A percentile compares a stretch with the other conserved stretches of the same genome.
Evolutionary conservation across 306 rosid genomes (phyloP).

Genomic region (Glycine latifolia): DNA sequence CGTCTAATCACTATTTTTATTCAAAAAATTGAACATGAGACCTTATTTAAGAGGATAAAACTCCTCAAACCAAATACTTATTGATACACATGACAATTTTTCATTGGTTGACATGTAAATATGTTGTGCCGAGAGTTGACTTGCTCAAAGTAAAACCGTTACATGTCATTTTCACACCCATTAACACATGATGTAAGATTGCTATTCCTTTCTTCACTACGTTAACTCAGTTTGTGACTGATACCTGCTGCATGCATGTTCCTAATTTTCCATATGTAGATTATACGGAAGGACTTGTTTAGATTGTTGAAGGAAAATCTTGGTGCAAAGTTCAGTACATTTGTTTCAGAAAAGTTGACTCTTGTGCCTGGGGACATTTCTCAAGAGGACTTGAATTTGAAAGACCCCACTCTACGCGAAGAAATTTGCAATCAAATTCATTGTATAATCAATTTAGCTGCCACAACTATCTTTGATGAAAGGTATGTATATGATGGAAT

Average conservation of each 20-base stretch:
- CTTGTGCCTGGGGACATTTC: slow-evolving; percentile 73
- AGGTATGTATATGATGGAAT: slow-evolving; percentile 44
- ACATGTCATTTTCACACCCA: too few relatives aligned
- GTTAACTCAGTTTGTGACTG: not conserved
- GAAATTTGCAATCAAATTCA: slow-evolving; percentile 57
- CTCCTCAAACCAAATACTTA: too few relatives aligned
- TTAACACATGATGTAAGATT: too few relatives aligned
- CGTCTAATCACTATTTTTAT: too few relatives aligned
- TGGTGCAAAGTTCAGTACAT: slow-evolving; percentile 52
- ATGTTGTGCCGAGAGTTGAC: too few relatives aligned
- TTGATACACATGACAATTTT: too few relatives aligned
- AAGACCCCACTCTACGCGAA: slow-evolving; percentile 52
- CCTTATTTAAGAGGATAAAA: too few relatives aligned
- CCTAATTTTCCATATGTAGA: slow-evolving; percentile 44
- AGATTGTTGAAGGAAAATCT: slow-evolving; percentile 62
- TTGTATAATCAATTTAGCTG: slow-evolving; percentile 75
- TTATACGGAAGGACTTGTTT: slow-evolving; percentile 68
- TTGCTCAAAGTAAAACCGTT: too few relatives aligned
- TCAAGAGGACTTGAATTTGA: slow-evolving; percentile 56
- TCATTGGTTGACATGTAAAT: too few relatives aligned
- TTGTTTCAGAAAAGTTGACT: slow-evolving; percentile 59
- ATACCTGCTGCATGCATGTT: not conserved
- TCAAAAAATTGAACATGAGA: too few relatives aligned
- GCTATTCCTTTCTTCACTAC: too few relatives aligned
- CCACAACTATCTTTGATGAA: slow-evolving; percentile 79